A percentile compares a stretch with the other conserved stretches of the same genome.
Evolutionary conservation across 2,329 filamentous ascomycete genomes (phyloP).

Genomic region (Colletotrichum destructivum): DNA sequence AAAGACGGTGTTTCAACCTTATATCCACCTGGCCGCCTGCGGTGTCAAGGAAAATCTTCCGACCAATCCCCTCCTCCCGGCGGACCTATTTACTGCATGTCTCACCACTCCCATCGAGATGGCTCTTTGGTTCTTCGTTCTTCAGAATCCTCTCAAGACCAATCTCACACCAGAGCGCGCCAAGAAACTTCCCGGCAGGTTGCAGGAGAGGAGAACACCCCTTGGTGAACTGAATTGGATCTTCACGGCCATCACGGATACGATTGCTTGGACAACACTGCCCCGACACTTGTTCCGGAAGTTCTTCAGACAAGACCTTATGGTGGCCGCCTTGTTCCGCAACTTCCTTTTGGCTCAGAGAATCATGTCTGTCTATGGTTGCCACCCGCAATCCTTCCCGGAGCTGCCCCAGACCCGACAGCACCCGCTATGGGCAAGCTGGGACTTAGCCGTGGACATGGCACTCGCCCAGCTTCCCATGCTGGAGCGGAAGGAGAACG

Average conservation of each 20-base stretch:
- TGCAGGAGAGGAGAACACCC: slow-evolving; percentile 93
- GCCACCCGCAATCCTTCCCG: slow-evolving; percentile 92
- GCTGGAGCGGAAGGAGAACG: slow-evolving; percentile 83
- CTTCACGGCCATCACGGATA: slow-evolving; percentile 98
- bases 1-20: slow-evolving; percentile 78
- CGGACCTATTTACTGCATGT: slow-evolving; percentile 96
- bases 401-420: slow-evolving; percentile 94
- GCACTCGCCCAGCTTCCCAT: slow-evolving; percentile 90
- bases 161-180: slow-evolving; percentile 85
- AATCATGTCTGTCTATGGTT: slow-evolving; percentile 97
- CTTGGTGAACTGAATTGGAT: slow-evolving; percentile 99
- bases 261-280: slow-evolving; percentile 97
- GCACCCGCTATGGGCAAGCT: slow-evolving; percentile 96
- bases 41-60: slow-evolving; percentile 92
- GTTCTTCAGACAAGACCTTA: slow-evolving; percentile 95
- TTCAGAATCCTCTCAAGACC: slow-evolving; percentile 85
- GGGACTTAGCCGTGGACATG: slow-evolving; percentile 97
- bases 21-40: slow-evolving; percentile 94
- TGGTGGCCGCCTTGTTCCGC: slow-evolving; percentile 97
- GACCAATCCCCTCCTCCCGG: slow-evolving; percentile 92
- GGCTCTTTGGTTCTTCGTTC: slow-evolving; percentile 94
- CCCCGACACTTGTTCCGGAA: slow-evolving; percentile 94
- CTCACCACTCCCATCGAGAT: slow-evolving; percentile 98
- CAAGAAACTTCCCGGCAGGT: slow-evolving; percentile 88
- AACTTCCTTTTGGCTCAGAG: slow-evolving; percentile 96